Conservation (phyloP, 202 grass and related monocot genomes). For the Cymbopogon flexuosus region DNA sequence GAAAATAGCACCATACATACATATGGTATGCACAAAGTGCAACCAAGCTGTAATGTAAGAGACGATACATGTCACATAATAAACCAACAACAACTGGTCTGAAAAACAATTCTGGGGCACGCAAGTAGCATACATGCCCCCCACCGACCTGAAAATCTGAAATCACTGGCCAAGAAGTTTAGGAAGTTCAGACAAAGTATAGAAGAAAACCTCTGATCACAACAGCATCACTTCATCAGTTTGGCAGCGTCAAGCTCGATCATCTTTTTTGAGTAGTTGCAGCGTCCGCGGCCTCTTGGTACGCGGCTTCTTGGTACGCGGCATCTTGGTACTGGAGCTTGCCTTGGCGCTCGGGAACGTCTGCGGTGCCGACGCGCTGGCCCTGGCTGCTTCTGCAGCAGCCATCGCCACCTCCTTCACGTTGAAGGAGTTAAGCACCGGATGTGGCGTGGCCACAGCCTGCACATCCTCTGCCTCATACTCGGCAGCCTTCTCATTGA, state of each 20-base stretch:
- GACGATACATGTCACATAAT: not conserved
- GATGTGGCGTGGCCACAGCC: too few relatives aligned
- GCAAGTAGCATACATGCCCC: not conserved
- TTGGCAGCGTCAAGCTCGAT: not conserved
- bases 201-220: constrained; percentile 8
- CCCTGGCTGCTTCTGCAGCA: constrained; percentile 8
- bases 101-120: not conserved
- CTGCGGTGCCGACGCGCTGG: not conserved
- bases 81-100: not conserved
- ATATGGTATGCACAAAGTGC: constrained; percentile 16
- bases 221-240: not conserved
- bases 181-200: not conserved
- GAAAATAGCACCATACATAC: constrained; percentile 2
- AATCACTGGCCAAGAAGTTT: not conserved
- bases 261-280: not conserved
- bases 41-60: not conserved
- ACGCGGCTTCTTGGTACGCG: not conserved
- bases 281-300: not conserved
- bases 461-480: not conserved
- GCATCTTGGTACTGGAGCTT: not conserved
- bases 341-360: not conserved
- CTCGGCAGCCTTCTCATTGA: not conserved
- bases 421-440: not conserved
- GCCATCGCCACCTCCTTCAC: not conserved
- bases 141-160: not conserved